Percentiles rank a stretch among this genome's conserved stretches.
Conservation (phyloP, 2,329 filamentous ascomycete genomes). For the Pseudogymnoascus sp. region DNA sequence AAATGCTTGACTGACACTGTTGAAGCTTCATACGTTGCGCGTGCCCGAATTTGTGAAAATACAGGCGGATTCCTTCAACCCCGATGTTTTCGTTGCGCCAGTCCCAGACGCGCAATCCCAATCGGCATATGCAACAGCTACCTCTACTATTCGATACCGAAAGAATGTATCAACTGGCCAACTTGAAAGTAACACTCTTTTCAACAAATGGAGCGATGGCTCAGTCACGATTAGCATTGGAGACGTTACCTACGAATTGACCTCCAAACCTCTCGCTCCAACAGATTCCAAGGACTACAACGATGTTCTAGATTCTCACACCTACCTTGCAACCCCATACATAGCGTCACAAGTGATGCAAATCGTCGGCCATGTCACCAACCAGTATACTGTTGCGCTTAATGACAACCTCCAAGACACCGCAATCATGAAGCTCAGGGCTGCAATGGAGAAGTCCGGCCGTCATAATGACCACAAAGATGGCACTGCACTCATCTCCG, state of each 20-base stretch:
- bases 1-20: conserved; percentile 17
- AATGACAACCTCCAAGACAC: conserved; percentile 63
- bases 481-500: conserved; percentile 59
- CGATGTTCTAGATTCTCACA: conserved; percentile 63
- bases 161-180: conserved; percentile 56
- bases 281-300: conserved; percentile 49
- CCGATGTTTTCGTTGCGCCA: conserved; percentile 58
- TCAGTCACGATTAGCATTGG: conserved; percentile 69
- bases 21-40: conserved; percentile 59
- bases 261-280: conserved; percentile 62
- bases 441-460: conserved; percentile 51
- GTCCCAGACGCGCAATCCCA: conserved; percentile 48
- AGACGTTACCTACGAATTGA: conserved; percentile 67
- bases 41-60: conserved; percentile 67
- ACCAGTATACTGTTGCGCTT: conserved; percentile 61
- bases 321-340: conserved; percentile 67
- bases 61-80: conserved; percentile 58
- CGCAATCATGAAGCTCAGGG: conserved; percentile 61
- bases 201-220: conserved; percentile 74
- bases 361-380: conserved; percentile 67
- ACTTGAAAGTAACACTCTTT: conserved; percentile 65
- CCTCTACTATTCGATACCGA: conserved; percentile 62
- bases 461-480: conserved; percentile 46
- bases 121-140: conserved; percentile 45
- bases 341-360: conserved; percentile 60